Evolutionary conservation across 2,329 filamentous ascomycete species (phyloP).

Genomic region (Coniochaeta sp.): DNA sequence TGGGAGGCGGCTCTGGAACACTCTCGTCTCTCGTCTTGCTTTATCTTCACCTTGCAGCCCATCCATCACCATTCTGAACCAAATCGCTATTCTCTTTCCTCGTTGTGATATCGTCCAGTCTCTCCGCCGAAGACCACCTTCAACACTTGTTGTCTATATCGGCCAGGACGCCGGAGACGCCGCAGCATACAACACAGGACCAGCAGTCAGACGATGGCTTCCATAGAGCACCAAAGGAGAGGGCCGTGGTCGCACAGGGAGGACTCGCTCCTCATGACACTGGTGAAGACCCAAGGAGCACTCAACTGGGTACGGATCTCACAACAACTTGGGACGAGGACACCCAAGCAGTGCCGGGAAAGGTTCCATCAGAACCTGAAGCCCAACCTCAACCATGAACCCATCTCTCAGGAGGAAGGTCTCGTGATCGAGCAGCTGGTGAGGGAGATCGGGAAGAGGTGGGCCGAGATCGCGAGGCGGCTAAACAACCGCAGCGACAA

Average conservation of each 20-base stretch:
- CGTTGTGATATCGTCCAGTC: neutral
- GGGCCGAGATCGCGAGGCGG: constrained; percentile 84
- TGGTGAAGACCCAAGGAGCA: constrained; percentile 60
- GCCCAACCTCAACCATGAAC: constrained; percentile 63
- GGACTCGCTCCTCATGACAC: constrained; percentile 57
- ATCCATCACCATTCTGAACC: neutral
- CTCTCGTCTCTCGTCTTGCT: neutral
- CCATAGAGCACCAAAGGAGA: constrained; percentile 25
- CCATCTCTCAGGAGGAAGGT: constrained; percentile 66
- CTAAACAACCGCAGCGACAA: constrained; percentile 87
- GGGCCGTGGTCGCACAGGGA: constrained; percentile 70
- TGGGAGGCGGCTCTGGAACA: neutral
- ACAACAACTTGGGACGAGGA: constrained; percentile 64
- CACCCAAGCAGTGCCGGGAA: constrained; percentile 92
- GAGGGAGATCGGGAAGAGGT: constrained; percentile 71
- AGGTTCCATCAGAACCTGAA: constrained; percentile 92
- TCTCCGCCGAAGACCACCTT: neutral
- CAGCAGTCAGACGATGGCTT: neutral
- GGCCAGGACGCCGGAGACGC: neutral
- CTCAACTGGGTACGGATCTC: constrained; percentile 90
- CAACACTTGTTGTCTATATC: neutral
- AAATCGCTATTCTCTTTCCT: neutral
- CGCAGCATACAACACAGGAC: neutral
- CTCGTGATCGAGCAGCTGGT: constrained; percentile 70
- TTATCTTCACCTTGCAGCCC: neutral